Conservation (phyloP, 2,329 filamentous ascomycete species). For the Epichloe baconii region DNA sequence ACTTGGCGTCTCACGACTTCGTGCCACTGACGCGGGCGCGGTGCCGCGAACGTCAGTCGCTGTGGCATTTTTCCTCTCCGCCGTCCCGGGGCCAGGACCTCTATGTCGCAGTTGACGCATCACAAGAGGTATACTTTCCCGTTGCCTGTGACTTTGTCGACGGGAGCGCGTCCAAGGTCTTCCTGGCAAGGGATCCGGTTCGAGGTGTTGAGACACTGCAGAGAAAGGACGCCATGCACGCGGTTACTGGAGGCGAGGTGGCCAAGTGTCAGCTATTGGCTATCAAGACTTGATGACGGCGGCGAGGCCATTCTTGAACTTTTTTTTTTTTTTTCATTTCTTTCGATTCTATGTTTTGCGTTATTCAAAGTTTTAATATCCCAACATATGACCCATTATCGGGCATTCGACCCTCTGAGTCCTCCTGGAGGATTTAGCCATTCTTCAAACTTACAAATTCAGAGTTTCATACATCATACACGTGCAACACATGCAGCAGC, state of each 20-base stretch:
- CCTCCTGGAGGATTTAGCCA: too few relatives aligned
- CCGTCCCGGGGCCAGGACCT: slow-evolving; percentile 6
- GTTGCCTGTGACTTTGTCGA: slow-evolving; percentile 17
- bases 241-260: slow-evolving; percentile 17
- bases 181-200: slow-evolving; percentile 15
- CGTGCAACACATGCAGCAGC: too few relatives aligned
- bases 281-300: background rate
- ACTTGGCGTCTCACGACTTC: slow-evolving; percentile 18
- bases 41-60: slow-evolving; percentile 9
- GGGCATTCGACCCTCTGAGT: too few relatives aligned
- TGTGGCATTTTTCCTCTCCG: slow-evolving; percentile 10
- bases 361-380: too few relatives aligned
- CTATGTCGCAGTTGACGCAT: slow-evolving; percentile 11
- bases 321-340: background rate
- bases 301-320: background rate
- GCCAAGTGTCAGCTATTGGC: slow-evolving; percentile 3
- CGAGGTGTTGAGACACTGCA: slow-evolving; percentile 12
- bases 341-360: too few relatives aligned
- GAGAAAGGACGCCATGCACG: slow-evolving; percentile 11
- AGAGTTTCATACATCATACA: too few relatives aligned
- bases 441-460: too few relatives aligned
- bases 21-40: slow-evolving; percentile 9
- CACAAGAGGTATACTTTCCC: slow-evolving; percentile 15
- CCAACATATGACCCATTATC: too few relatives aligned
- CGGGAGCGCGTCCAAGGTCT: slow-evolving; percentile 12